Conservation (phyloP, 2,329 filamentous ascomycete genomes). For the Aspergillus candidus region DNA sequence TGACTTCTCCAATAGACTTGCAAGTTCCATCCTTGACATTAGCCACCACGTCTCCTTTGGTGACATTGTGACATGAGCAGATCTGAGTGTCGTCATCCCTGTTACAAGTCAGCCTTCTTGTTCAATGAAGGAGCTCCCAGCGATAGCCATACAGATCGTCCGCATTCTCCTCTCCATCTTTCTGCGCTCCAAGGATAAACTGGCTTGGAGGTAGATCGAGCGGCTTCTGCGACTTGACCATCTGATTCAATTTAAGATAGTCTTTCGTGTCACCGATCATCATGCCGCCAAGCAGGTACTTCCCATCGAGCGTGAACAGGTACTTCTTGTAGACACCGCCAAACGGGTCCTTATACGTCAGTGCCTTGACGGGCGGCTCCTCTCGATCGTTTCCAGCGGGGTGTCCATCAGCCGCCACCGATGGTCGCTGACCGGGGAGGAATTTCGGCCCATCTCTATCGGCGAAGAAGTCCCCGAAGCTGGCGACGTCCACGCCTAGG, state of each 20-base stretch:
- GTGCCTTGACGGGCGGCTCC: slow-evolving; percentile 63
- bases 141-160: slow-evolving; percentile 58
- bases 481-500: slow-evolving; percentile 83
- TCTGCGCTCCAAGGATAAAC: slow-evolving; percentile 73
- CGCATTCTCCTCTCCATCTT: slow-evolving; percentile 64
- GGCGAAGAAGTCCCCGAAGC: slow-evolving; percentile 90
- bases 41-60: slow-evolving; percentile 70
- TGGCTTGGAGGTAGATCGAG: slow-evolving; percentile 73
- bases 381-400: slow-evolving; percentile 35
- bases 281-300: slow-evolving; percentile 89
- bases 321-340: slow-evolving; percentile 90
- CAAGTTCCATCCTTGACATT: slow-evolving; percentile 71
- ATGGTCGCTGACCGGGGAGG: slow-evolving; percentile 54
- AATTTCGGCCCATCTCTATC: slow-evolving; percentile 75
- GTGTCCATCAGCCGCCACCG: slow-evolving; percentile 35
- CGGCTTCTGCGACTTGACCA: slow-evolving; percentile 77
- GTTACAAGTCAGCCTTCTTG: slow-evolving; percentile 10
- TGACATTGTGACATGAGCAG: slow-evolving; percentile 89
- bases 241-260: slow-evolving; percentile 80
- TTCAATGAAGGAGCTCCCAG: too few relatives aligned
- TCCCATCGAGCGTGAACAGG: slow-evolving; percentile 81
- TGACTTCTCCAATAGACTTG: slow-evolving; percentile 75
- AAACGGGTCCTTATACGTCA: slow-evolving; percentile 87
- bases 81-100: slow-evolving; percentile 76
- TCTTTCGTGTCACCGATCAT: slow-evolving; percentile 92